Evolutionary conservation across 345 rosid species (phyloP).

Genomic region (Brassica incana): DNA sequence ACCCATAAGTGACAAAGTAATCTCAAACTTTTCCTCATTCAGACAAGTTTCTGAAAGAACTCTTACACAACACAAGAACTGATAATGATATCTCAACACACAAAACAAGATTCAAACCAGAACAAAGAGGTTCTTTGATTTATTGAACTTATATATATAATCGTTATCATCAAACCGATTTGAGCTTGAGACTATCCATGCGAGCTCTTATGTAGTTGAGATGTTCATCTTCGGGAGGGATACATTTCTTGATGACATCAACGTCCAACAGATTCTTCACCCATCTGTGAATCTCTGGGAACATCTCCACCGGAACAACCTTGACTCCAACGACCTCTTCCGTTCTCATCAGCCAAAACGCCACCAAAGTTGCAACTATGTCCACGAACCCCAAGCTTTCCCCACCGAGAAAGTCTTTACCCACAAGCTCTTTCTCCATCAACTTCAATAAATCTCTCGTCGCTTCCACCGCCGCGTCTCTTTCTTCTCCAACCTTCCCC

Average conservation of each 20-base stretch:
- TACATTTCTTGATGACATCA: constrained; percentile 31
- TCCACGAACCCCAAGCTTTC: constrained; percentile 34
- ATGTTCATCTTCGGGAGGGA: constrained; percentile 35
- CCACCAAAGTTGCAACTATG: constrained; percentile 30
- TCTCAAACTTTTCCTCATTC: not conserved
- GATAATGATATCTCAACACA: not conserved
- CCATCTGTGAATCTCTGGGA: constrained; percentile 29
- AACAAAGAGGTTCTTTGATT: not conserved
- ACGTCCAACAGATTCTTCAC: constrained; percentile 8
- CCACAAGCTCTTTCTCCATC: constrained; percentile 38
- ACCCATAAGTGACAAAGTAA: not conserved
- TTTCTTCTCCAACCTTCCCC: constrained; percentile 30
- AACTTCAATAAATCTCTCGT: constrained; percentile 32
- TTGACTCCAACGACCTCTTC: constrained; percentile 22
- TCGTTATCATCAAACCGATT: not conserved
- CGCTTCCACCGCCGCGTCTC: constrained; percentile 25
- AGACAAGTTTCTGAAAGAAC: not conserved
- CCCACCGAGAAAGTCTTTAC: constrained; percentile 44
- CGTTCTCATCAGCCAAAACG: constrained; percentile 37
- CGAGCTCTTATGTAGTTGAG: constrained; percentile 27
- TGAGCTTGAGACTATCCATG: constrained; percentile 25
- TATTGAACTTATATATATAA: not conserved
- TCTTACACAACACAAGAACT: not conserved
- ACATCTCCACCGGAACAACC: constrained; percentile 24
- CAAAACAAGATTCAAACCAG: not conserved